A percentile compares a stretch with the other conserved stretches of the same genome.
These are phyloP conservation scores for Aureobasidium lini DNA, from an alignment of 2,329 filamentous ascomycete species.

Conservation along the genomic window DNA sequence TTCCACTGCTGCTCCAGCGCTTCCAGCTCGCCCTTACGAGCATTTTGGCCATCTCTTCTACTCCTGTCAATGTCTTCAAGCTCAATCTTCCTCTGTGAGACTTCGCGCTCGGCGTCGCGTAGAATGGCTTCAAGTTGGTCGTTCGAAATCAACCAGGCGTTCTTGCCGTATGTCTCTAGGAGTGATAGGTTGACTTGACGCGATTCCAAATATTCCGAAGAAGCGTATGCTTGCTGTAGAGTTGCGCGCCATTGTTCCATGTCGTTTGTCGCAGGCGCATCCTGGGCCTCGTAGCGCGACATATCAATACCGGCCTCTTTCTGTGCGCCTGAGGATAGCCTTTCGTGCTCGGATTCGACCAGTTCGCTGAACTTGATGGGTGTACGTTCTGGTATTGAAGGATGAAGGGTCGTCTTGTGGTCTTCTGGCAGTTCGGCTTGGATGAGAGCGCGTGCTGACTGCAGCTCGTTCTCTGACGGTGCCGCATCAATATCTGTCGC, in stretches of 20 bases:
- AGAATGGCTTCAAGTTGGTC: slow-evolving; percentile 68
- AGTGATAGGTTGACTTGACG: slow-evolving; percentile 58
- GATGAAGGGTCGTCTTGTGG: slow-evolving; percentile 46
- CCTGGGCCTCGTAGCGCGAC: slow-evolving; percentile 73
- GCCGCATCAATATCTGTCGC: slow-evolving; percentile 70
- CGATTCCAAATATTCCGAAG: slow-evolving; percentile 50
- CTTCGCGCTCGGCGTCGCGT: slow-evolving; percentile 62
- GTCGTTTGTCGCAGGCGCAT: slow-evolving; percentile 42
- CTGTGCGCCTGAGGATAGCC: slow-evolving; percentile 48
- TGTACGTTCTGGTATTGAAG: slow-evolving; percentile 48
- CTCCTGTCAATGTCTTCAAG: slow-evolving; percentile 66
- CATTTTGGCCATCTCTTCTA: slow-evolving; percentile 63
- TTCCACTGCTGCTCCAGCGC: slow-evolving; percentile 73
- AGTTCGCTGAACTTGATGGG: slow-evolving; percentile 55
- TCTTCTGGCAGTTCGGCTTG: slow-evolving; percentile 52
- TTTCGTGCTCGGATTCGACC: slow-evolving; percentile 61
- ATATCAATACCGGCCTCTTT: slow-evolving; percentile 60
- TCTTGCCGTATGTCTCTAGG: slow-evolving; percentile 76
- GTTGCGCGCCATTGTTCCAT: slow-evolving; percentile 43
- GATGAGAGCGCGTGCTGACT: slow-evolving; percentile 63
- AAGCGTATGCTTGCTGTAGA: slow-evolving; percentile 50
- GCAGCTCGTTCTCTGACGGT: slow-evolving; percentile 55
- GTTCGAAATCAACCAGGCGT: slow-evolving; percentile 86
- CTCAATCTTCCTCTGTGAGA: slow-evolving; percentile 59
- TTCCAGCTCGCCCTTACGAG: slow-evolving; percentile 62